Evolutionary conservation across 2,329 filamentous ascomycete genomes (phyloP), one percentile per base, ranked within the genome.

Genomic region (Ophiostoma montium): DNA sequence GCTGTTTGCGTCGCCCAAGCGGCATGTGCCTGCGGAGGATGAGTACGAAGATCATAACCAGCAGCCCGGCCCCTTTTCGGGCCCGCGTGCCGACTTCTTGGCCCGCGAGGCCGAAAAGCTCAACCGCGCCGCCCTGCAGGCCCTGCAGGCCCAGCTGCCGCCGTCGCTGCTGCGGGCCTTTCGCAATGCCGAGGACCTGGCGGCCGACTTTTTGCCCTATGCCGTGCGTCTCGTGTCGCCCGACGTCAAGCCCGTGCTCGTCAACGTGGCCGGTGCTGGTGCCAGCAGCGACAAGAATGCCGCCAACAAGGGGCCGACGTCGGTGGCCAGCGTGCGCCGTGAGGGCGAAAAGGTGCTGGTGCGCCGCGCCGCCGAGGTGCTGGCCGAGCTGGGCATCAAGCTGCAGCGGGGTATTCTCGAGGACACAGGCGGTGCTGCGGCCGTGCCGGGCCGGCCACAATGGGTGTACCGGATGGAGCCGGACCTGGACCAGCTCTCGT

Each of bases 391-490:
- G 13, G 85, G 88, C 15, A 78, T 96, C 15, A 74, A 76, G 2
- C 83, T 96, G 61, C 84, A 94, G 56, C 83, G 81, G 59, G 83
- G 84, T 12, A 80, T 82, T 57, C 76, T 96, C 39, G 88, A 94
- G 59, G 72, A 55, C 31, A 15, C 38, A 12, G n/a, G 8, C 7
- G 19, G 8, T 6, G 19, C 49, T 9, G 52, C 57, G 33, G 74
- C 74, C 8, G 63, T 71, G 5, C 69, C 67, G 18, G 71, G 71
- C 50, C 75, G 78, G 32, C 67, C 72, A 16, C 73, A 79, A 56
- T 96, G 81, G 74, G 82, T 94, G 9, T 96, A 94, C 64, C 80
- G 92, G 48, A 89, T 98, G 86, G 90, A 96, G 60, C 92, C 92
- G 75, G 72, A 78, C 50, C 72, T 98, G n/a, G 92, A 98, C 63